phyloP scores from a whole-genome alignment of 768 basidiomycete genomes.

The Amanita jacksonii region DNA sequence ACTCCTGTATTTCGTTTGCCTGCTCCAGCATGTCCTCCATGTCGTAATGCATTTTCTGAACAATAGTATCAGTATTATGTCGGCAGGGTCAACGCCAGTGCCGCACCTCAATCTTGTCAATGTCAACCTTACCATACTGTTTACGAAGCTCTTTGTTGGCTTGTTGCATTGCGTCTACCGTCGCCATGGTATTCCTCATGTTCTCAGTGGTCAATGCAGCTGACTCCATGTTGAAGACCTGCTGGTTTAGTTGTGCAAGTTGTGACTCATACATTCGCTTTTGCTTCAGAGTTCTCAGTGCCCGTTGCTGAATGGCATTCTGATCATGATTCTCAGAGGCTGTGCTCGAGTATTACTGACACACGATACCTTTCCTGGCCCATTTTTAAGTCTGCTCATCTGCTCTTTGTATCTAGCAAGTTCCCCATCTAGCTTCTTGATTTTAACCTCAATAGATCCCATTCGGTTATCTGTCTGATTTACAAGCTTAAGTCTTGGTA shows the following conservation, averaged over 20 bases:
- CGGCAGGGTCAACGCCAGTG: neutral
- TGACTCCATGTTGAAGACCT: conserved; percentile 98
- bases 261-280: conserved; percentile 95
- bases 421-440: conserved; percentile 94
- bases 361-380: conserved; percentile 81
- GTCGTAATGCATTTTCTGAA: conserved; percentile 93
- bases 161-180: conserved; percentile 89
- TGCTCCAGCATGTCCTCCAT: conserved; percentile 98
- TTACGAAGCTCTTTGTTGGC: conserved; percentile 96
- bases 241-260: conserved; percentile 83
- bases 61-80: too few relatives aligned
- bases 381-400: conserved; percentile 87
- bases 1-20: conserved; percentile 96
- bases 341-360: neutral
- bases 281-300: conserved; percentile 86
- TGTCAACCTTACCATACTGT: conserved; percentile 95
- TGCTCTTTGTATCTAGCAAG: conserved; percentile 89
- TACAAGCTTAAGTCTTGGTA: neutral
- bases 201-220: conserved; percentile 96
- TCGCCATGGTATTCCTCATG: conserved; percentile 97
- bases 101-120: conserved; percentile 89
- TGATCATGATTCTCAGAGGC: conserved; percentile 21
- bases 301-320: conserved; percentile 92
- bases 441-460: conserved; percentile 89
- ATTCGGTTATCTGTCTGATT: conserved; percentile 78